phyloP scores from a whole-genome alignment of 1,284 basidiomycete species.

The Limonomyces culmigenus region DNA sequence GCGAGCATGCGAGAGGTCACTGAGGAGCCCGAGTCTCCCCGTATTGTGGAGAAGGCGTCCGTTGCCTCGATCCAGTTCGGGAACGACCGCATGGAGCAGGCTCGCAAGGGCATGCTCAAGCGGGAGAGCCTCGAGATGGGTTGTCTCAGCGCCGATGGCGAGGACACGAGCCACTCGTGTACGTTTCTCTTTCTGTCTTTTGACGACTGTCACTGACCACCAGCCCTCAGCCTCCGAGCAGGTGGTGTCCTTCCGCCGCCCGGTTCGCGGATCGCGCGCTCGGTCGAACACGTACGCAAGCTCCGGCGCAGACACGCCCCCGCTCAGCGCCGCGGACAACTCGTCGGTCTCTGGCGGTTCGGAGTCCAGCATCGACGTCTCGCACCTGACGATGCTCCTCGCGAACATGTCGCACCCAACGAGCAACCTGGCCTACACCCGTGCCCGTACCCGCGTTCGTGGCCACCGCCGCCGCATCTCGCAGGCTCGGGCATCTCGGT shows the following conservation, averaged over 20 bases:
- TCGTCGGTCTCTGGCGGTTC: slow-evolving; percentile 52
- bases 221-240: slow-evolving; percentile 20
- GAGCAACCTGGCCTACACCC: slow-evolving; percentile 17
- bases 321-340: slow-evolving; percentile 44
- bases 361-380: slow-evolving; percentile 58
- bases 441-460: slow-evolving; percentile 31
- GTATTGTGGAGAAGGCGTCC: slow-evolving; percentile 39
- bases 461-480: slow-evolving; percentile 57
- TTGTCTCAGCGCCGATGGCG: slow-evolving; percentile 41
- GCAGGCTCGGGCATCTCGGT: slow-evolving; percentile 38
- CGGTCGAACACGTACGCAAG: slow-evolving; percentile 50
- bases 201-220: slow-evolving; percentile 6
- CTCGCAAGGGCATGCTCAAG: slow-evolving; percentile 39
- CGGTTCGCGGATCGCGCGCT: slow-evolving; percentile 31
- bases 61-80: slow-evolving; percentile 50
- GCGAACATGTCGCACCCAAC: slow-evolving; percentile 22
- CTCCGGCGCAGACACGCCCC: slow-evolving; percentile 54
- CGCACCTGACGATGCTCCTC: slow-evolving; percentile 38
- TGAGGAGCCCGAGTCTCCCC: no score
- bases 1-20: no score
- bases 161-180: slow-evolving; percentile 40
- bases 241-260: slow-evolving; percentile 39
- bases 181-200: slow-evolving; percentile 12
- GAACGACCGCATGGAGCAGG: slow-evolving; percentile 46
- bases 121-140: slow-evolving; percentile 53